Base-by-base conservation (phyloP, 495 filamentous ascomycete species). In the Penicillium cinerascens region DNA sequence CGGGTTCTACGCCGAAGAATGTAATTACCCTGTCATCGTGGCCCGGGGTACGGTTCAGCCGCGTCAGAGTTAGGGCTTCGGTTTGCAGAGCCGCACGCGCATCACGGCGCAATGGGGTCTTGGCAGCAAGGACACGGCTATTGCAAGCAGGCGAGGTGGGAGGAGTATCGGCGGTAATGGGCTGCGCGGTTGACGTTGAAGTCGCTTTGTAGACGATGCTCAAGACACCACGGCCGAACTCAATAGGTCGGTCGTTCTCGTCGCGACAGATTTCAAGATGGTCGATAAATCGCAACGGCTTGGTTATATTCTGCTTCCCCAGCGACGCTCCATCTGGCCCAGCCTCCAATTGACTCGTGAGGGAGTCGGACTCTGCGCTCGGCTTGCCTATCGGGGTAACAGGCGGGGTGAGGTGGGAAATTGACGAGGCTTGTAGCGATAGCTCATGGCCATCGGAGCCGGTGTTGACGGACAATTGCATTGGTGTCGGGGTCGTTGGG, bases 141-240 rank as follows among this genome's bases (percentile, higher is more conserved):
- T 50, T 54, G 18, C 60, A 50, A 27, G 63, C 61, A n/a, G 69
- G 82, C 5, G 78, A 81, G 16, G 68, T 68, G 8, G 80, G 82
- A 15, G 78, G 76, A 37, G 75, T 78, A 26, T 44, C 44, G 51
- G 42, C 46, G 22, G 44, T 22, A 13, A 51, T 27, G 27, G 46
- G 44, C 33, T 35, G 23, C 44, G 47, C 23, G 43, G 36, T 29
- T 39, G 47, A 55, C 18, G 18, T 56, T 52, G 37, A 59, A 49
- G 21, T 64, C 15, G 65, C 82, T 46, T 73, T 75, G 64, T 81
- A 83, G 10, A 87, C 83, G 13, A 73, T 75, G 59, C 83, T 87
- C 82, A 83, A 86, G 6, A 73, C 73, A 9, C 83, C 83, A 41
- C 66, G 73, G 26, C 83, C 83, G 33, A 80, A 78, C 55, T 78